Conservation (phyloP, 768 basidiomycete genomes). For the Coprinopsis sp. region DNA sequence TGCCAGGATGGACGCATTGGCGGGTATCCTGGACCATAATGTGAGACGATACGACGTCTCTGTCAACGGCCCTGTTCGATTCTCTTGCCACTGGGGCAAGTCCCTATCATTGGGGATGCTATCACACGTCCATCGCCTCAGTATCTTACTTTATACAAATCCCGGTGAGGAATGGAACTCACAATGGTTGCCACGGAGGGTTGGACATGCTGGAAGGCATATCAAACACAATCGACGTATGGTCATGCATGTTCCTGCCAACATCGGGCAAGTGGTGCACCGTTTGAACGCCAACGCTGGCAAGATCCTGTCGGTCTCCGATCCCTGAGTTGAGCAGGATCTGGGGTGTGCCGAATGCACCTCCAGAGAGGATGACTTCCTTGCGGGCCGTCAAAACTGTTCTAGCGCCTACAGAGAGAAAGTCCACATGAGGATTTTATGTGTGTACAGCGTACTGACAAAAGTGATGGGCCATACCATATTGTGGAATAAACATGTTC, state of each 20-base stretch:
- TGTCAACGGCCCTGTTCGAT: slow-evolving; percentile 11
- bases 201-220: too few relatives aligned
- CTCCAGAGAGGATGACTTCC: slow-evolving; percentile 12
- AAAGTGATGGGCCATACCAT: background rate
- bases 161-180: background rate
- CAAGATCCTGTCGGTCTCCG: slow-evolving; percentile 7
- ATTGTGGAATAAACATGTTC: background rate
- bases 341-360: slow-evolving; percentile 11
- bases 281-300: background rate
- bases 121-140: background rate
- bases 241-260: slow-evolving; percentile 5
- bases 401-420: background rate
- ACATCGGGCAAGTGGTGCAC: slow-evolving; percentile 5
- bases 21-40: slow-evolving; percentile 8
- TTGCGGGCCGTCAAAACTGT: slow-evolving; percentile 8
- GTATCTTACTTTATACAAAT: background rate
- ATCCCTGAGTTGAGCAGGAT: slow-evolving; percentile 15
- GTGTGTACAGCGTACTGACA: too few relatives aligned
- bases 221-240: background rate
- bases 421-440: too few relatives aligned
- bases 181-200: background rate
- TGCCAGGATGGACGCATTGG: slow-evolving; percentile 2
- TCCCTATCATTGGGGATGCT: slow-evolving; percentile 4
- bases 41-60: background rate
- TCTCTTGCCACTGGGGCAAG: slow-evolving; percentile 12